These are phyloP conservation scores for Neofusicoccum sp. DNA, from an alignment of 2,329 filamentous ascomycete genomes.

Conservation along the genomic window DNA sequence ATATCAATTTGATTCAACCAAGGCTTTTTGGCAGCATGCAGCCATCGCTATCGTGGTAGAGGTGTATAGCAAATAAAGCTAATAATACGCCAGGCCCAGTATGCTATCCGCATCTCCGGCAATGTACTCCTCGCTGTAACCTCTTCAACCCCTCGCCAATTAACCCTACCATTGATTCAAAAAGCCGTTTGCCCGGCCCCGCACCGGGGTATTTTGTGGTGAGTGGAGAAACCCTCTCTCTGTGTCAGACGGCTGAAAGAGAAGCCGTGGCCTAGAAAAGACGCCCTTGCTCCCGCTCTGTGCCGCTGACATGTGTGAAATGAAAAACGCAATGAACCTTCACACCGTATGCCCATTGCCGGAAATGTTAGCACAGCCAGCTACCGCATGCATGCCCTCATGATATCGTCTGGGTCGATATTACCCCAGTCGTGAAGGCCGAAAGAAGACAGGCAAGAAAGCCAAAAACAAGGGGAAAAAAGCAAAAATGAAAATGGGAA, in stretches of 20 bases:
- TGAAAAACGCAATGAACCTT: background rate
- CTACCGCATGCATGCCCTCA: background rate
- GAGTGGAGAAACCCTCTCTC: background rate
- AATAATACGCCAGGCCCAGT: background rate
- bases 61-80: background rate
- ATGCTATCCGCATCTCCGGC: too few relatives aligned
- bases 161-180: background rate
- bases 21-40: background rate
- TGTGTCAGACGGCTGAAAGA: background rate
- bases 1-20: background rate
- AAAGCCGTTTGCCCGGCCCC: background rate
- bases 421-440: background rate
- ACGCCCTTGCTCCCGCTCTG: slow-evolving; percentile 1
- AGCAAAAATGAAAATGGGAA: background rate
- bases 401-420: slow-evolving; percentile 7
- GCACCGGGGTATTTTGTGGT: background rate
- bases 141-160: background rate
- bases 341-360: slow-evolving; percentile 2
- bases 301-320: slow-evolving; percentile 1
- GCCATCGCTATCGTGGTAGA: background rate
- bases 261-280: background rate
- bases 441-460: background rate
- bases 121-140: too few relatives aligned
- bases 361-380: background rate
- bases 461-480: background rate